phyloP scores from a whole-genome alignment of 352 stramenopile genomes.

The Phytophthora hibernalis region DNA sequence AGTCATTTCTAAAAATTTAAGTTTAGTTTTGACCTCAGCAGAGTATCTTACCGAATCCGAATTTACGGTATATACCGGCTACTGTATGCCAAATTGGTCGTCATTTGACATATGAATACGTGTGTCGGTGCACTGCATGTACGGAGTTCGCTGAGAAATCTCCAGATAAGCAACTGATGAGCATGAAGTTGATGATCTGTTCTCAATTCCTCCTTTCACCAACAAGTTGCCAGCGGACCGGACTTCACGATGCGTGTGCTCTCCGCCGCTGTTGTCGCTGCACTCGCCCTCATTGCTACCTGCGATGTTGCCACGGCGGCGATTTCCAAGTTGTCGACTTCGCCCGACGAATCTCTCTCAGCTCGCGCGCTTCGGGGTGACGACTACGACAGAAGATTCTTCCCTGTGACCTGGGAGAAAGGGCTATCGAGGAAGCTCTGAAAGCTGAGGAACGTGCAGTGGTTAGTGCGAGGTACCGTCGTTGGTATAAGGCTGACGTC shows the following conservation, averaged over 20 bases:
- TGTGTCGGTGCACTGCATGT: too few relatives aligned
- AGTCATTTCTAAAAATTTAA: too few relatives aligned
- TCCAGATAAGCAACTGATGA: too few relatives aligned
- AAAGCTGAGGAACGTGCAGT: background rate
- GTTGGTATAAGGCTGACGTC: constrained; percentile 15
- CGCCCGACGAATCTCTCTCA: background rate
- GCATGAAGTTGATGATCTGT: too few relatives aligned
- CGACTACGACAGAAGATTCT: constrained; percentile 7
- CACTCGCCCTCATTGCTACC: constrained; percentile 11
- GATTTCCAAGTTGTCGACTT: background rate
- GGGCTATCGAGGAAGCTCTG: background rate
- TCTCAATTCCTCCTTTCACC: too few relatives aligned
- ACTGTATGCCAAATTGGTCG: too few relatives aligned
- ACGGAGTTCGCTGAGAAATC: too few relatives aligned
- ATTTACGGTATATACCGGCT: too few relatives aligned
- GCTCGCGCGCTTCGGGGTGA: background rate
- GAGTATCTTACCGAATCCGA: too few relatives aligned
- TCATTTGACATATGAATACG: too few relatives aligned
- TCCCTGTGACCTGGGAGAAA: constrained; percentile 15
- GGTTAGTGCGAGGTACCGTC: constrained; percentile 1
- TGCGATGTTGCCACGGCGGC: background rate
- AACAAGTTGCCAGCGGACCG: too few relatives aligned
- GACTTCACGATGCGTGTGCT: constrained; percentile 27
- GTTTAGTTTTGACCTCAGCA: too few relatives aligned
- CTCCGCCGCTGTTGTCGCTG: constrained; percentile 5